A percentile compares a stretch with the other conserved stretches of the same genome.
These are phyloP conservation scores for Monilinia vaccinii-corymbosi DNA, from an alignment of 2,329 filamentous ascomycete species.

Conservation along the genomic window DNA sequence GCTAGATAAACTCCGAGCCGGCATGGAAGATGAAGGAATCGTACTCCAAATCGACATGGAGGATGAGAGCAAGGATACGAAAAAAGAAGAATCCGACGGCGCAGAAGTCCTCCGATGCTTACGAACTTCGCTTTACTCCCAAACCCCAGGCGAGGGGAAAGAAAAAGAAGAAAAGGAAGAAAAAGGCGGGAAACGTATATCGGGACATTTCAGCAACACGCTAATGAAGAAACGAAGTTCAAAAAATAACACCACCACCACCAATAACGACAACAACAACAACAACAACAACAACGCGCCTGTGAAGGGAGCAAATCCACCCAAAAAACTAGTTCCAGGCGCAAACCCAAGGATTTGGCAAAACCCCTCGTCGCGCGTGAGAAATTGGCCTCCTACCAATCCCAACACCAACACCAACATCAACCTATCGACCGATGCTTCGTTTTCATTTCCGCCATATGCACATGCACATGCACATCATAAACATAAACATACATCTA, in stretches of 20 bases:
- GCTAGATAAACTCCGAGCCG: slow-evolving; percentile 12
- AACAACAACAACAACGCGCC: not conserved
- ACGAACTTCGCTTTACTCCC: not conserved
- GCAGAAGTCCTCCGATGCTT: not conserved
- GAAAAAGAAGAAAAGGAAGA: not conserved
- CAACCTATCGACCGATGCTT: too few species aligned
- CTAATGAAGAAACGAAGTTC: not conserved
- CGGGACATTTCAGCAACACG: not conserved
- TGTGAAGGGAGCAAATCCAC: not conserved
- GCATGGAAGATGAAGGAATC: slow-evolving; percentile 13
- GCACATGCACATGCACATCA: not conserved
- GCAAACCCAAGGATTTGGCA: not conserved
- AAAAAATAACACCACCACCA: not conserved
- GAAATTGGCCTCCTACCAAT: not conserved
- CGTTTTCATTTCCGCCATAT: not conserved
- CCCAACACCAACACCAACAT: too few species aligned
- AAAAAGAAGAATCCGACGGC: not conserved
- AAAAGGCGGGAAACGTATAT: not conserved
- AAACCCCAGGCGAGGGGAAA: not conserved
- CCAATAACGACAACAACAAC: too few species aligned
- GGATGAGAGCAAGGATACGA: not conserved
- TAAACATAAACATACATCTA: not conserved
- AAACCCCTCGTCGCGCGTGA: not conserved
- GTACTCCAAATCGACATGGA: not conserved
- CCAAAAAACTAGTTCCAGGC: not conserved